These are phyloP conservation scores for Coccinonectria pachysandricola DNA, from an alignment of 2,329 filamentous ascomycete genomes.

Conservation along the genomic window DNA sequence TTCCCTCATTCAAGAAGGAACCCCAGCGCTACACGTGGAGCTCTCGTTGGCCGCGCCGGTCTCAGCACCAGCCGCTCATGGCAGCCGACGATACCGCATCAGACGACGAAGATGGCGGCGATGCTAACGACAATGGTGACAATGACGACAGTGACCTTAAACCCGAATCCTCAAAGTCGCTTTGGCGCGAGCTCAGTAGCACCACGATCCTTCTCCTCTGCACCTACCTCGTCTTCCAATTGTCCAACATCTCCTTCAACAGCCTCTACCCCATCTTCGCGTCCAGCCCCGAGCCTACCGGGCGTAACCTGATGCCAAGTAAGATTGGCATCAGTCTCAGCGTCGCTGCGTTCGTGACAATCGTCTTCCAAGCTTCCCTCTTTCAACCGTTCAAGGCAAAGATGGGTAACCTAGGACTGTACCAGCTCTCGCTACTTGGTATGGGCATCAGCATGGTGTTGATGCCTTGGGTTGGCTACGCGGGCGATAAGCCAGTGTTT, in stretches of 20 bases:
- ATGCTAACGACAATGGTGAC: constrained; percentile 12
- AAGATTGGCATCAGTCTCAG: constrained; percentile 81
- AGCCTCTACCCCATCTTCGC: constrained; percentile 91
- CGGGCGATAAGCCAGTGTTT: constrained; percentile 44
- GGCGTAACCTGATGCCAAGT: constrained; percentile 62
- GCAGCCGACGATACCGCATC: constrained; percentile 12
- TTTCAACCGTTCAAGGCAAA: constrained; percentile 70
- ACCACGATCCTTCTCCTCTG: constrained; percentile 73
- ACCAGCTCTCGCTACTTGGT: constrained; percentile 66
- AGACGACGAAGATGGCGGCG: constrained; percentile 14
- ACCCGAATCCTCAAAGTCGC: constrained; percentile 15
- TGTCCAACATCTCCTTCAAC: constrained; percentile 92
- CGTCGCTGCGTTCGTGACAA: constrained; percentile 74
- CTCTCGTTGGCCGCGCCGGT: constrained; percentile 26
- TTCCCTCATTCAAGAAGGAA: constrained; percentile 9
- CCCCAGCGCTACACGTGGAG: constrained; percentile 27
- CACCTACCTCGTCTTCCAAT: constrained; percentile 87
- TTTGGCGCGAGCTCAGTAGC: constrained; percentile 54
- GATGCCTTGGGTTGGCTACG: constrained; percentile 85
- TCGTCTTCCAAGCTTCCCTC: constrained; percentile 78
- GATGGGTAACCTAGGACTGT: constrained; percentile 78
- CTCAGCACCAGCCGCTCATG: constrained; percentile 20
- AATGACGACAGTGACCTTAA: constrained; percentile 21
- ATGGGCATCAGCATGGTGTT: constrained; percentile 74
- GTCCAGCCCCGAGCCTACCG: constrained; percentile 62